phyloP scores from a whole-genome alignment of 495 filamentous ascomycete genomes.

The Cryomyces antarcticus region DNA sequence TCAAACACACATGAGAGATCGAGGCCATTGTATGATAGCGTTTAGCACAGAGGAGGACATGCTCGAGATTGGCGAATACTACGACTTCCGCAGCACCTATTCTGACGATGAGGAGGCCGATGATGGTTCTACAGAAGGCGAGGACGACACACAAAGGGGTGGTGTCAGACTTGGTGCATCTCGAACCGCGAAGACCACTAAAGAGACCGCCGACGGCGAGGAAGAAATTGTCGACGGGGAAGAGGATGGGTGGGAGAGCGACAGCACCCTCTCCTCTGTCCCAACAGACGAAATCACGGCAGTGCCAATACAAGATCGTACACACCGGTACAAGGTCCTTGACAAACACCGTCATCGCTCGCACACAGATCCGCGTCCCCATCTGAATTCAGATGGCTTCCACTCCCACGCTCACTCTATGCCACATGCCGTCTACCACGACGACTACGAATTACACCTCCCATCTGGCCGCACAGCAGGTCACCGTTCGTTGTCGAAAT shows the following conservation, averaged over 20 bases:
- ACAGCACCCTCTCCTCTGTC: slow-evolving; percentile 64
- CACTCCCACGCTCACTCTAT: slow-evolving; percentile 45
- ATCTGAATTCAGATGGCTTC: slow-evolving; percentile 48
- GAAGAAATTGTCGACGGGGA: slow-evolving; percentile 17
- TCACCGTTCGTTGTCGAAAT: slow-evolving; percentile 65
- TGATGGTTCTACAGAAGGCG: slow-evolving; percentile 22
- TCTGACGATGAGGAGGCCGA: slow-evolving; percentile 50
- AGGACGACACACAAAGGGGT: slow-evolving; percentile 27
- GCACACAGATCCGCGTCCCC: slow-evolving; percentile 36
- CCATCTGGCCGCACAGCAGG: slow-evolving; percentile 78
- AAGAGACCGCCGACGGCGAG: slow-evolving; percentile 7
- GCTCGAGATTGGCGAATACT: slow-evolving; percentile 90
- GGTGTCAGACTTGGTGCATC: slow-evolving; percentile 38
- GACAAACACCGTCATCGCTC: slow-evolving; percentile 45
- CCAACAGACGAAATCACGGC: slow-evolving; percentile 56
- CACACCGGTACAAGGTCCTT: slow-evolving; percentile 37
- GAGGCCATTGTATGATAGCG: slow-evolving; percentile 87
- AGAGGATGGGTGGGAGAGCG: slow-evolving; percentile 73
- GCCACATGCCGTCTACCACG: slow-evolving; percentile 54
- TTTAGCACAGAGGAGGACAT: slow-evolving; percentile 81
- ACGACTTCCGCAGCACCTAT: slow-evolving; percentile 91
- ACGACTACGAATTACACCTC: slow-evolving; percentile 87
- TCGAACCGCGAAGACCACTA: slow-evolving; percentile 23
- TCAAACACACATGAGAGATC: slow-evolving; percentile 92
- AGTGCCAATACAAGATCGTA: slow-evolving; percentile 44